A percentile compares a stretch with the other conserved stretches of the same genome.
phyloP scores from a whole-genome alignment of 805 yeast species.

The Ogataea nakhonphanomensis region DNA sequence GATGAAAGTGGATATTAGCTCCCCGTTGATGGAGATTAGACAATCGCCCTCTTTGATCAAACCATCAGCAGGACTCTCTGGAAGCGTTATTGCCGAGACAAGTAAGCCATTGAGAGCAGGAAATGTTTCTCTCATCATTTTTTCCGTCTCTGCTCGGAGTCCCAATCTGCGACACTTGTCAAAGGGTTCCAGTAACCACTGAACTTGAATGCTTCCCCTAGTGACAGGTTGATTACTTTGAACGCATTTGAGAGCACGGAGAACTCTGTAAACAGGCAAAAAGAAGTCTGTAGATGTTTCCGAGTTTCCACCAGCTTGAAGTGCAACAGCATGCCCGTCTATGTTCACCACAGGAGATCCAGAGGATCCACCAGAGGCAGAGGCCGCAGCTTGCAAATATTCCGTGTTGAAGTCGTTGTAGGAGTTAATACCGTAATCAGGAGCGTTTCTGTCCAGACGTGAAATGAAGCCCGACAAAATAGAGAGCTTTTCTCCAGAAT shows the following conservation, averaged over 20 bases:
- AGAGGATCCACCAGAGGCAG: conserved; percentile 93
- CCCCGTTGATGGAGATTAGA: conserved; percentile 67
- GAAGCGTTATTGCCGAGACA: conserved; percentile 78
- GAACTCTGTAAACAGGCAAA: conserved; percentile 77
- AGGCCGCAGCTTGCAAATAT: conserved; percentile 93
- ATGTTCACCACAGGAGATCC: conserved; percentile 96
- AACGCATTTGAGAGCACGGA: conserved; percentile 74
- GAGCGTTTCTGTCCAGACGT: conserved; percentile 89
- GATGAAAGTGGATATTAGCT: conserved; percentile 63
- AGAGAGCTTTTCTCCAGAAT: conserved; percentile 90
- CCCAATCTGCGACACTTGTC: conserved; percentile 91
- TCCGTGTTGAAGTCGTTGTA: conserved; percentile 93
- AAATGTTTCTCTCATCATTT: conserved; percentile 59
- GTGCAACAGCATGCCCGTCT: conserved; percentile 82
- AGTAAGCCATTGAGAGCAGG: conserved; percentile 77
- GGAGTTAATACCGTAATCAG: conserved; percentile 83
- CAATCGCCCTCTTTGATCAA: conserved; percentile 82
- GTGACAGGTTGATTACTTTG: conserved; percentile 59
- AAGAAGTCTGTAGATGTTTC: conserved; percentile 93
- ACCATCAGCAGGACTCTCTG: conserved; percentile 80
- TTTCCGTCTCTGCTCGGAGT: conserved; percentile 69
- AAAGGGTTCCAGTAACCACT: conserved; percentile 81
- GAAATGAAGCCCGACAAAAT: conserved; percentile 84
- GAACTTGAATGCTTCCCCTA: conserved; percentile 90
- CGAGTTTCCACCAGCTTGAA: conserved; percentile 91